phyloP scores from a whole-genome alignment of 2,329 filamentous ascomycete genomes.

The Microdochium bolleyi region DNA sequence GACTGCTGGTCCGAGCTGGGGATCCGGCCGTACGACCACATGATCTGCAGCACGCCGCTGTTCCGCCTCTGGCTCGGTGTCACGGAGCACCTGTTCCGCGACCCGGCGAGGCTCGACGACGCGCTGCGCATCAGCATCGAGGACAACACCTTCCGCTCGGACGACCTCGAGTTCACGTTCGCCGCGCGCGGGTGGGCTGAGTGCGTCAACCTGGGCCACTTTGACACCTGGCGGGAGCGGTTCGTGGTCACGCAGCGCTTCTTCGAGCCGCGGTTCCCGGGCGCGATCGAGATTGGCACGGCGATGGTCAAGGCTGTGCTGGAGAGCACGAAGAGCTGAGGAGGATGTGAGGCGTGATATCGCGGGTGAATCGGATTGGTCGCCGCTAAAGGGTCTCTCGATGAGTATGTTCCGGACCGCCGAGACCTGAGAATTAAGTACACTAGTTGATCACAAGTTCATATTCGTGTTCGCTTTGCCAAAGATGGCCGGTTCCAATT shows the following conservation, averaged over 20 bases:
- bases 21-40: constrained; percentile 97
- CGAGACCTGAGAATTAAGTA: too few relatives aligned
- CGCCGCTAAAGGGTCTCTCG: too few relatives aligned
- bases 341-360: not conserved
- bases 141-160: constrained; percentile 86
- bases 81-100: constrained; percentile 92
- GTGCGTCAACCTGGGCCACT: constrained; percentile 83
- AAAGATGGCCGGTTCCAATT: too few relatives aligned
- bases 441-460: too few relatives aligned
- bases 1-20: constrained; percentile 94
- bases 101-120: constrained; percentile 71
- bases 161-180: constrained; percentile 97
- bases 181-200: constrained; percentile 94
- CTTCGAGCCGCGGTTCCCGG: constrained; percentile 83
- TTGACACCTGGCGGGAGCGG: constrained; percentile 84
- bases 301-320: constrained; percentile 96
- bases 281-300: constrained; percentile 82
- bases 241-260: constrained; percentile 87
- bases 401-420: too few relatives aligned
- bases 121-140: constrained; percentile 79
- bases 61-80: constrained; percentile 96
- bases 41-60: constrained; percentile 97
- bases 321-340: constrained; percentile 51
- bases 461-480: too few relatives aligned
- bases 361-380: too few relatives aligned